A percentile compares a stretch with the other conserved stretches of the same genome.
Conservation (phyloP, 208 protist genomes). For the Endotrypanum monterogeii region DNA sequence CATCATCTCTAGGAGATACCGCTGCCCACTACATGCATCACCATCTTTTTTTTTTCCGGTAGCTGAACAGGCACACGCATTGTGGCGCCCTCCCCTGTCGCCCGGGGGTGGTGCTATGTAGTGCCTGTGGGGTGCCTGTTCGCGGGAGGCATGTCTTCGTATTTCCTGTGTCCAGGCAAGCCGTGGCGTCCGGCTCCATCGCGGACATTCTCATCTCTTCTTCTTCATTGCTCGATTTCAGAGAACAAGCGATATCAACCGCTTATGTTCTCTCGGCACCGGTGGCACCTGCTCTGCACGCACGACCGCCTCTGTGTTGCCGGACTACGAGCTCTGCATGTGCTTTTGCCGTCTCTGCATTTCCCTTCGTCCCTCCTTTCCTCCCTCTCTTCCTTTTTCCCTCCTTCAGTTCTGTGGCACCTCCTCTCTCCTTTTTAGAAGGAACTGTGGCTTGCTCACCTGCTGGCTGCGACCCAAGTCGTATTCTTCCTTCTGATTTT, state of each 20-base stretch:
- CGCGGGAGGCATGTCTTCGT: neutral
- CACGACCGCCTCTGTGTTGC: neutral
- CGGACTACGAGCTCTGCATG: neutral
- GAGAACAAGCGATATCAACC: neutral
- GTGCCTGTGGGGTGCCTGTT: neutral
- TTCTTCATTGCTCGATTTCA: neutral
- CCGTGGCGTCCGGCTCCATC: neutral
- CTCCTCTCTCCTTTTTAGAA: neutral
- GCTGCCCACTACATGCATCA: neutral
- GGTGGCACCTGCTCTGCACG: neutral
- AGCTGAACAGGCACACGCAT: neutral
- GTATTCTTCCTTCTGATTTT: constrained; percentile 15
- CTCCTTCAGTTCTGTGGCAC: neutral
- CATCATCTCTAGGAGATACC: neutral
- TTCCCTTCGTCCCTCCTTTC: constrained; percentile 7
- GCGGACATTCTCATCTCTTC: neutral
- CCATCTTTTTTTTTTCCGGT: neutral
- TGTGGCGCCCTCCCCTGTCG: neutral
- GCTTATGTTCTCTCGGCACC: neutral
- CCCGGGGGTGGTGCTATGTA: neutral
- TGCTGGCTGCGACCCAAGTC: neutral
- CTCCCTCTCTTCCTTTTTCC: neutral
- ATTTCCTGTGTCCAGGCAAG: neutral
- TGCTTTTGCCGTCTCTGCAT: neutral
- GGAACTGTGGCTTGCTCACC: neutral